Percentiles rank a stretch among this genome's conserved stretches.
phyloP scores from a whole-genome alignment of 2,329 filamentous ascomycete genomes.

The Periconia sp. region DNA sequence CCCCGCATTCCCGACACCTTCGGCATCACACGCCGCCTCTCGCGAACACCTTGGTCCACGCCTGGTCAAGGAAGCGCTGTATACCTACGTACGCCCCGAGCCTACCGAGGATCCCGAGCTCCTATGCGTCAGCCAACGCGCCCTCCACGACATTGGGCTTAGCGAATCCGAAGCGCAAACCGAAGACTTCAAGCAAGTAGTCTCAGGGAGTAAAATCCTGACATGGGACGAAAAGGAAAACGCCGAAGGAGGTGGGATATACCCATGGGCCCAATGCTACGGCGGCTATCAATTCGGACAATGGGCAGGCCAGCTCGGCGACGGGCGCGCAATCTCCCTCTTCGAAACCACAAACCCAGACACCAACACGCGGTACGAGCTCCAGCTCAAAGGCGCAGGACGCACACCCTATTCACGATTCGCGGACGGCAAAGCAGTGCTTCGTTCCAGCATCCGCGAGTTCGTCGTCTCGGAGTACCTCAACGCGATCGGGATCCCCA shows the following conservation, averaged over 20 bases:
- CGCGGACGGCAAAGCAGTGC: conserved; percentile 90
- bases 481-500: conserved; percentile 81
- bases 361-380: conserved; percentile 75
- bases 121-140: conserved; percentile 75
- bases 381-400: conserved; percentile 94
- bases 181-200: conserved; percentile 73
- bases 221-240: conserved; percentile 69
- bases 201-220: conserved; percentile 79
- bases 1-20: conserved; percentile 74
- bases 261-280: conserved; percentile 98
- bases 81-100: conserved; percentile 88
- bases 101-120: conserved; percentile 72
- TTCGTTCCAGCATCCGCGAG: conserved; percentile 90
- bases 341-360: conserved; percentile 82
- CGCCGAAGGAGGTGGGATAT: conserved; percentile 61
- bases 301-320: conserved; percentile 95
- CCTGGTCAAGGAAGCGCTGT: conserved; percentile 80
- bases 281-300: conserved; percentile 73
- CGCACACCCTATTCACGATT: conserved; percentile 94
- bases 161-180: conserved; percentile 66
- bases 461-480: conserved; percentile 90
- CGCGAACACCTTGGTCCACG: conserved; percentile 76
- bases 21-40: conserved; percentile 77
- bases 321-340: conserved; percentile 89
- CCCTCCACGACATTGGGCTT: conserved; percentile 80